A percentile compares a stretch with the other conserved stretches of the same genome.
Conservation (phyloP, 1,284 basidiomycete species). For the Pisolithus thermaeus region DNA sequence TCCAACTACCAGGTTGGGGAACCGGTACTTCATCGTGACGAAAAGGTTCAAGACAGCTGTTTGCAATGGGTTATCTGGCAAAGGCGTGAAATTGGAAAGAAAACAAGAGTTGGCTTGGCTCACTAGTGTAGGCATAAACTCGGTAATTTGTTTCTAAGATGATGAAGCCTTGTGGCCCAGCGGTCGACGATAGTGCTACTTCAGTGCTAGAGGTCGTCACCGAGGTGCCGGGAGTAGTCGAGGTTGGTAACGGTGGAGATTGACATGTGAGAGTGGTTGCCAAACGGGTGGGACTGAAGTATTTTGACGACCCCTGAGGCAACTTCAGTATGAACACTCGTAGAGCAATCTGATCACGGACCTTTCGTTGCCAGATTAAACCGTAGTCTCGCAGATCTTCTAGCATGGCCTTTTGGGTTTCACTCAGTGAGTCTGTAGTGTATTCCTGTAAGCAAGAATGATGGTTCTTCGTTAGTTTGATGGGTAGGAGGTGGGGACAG, state of each 20-base stretch:
- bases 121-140: slow-evolving; percentile 96
- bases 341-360: slow-evolving; percentile 24
- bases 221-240: slow-evolving; percentile 41
- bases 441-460: slow-evolving; percentile 63
- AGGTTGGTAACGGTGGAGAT: slow-evolving; percentile 63
- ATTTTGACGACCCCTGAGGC: slow-evolving; percentile 56
- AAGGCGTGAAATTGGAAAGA: slow-evolving; percentile 4
- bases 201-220: slow-evolving; percentile 13
- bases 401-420: slow-evolving; percentile 82
- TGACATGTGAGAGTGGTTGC: slow-evolving; percentile 91
- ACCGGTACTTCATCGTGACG: slow-evolving; percentile 87
- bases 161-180: slow-evolving; percentile 79
- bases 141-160: slow-evolving; percentile 99
- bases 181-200: slow-evolving; percentile 36
- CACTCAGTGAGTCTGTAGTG: slow-evolving; percentile 76
- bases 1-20: slow-evolving; percentile 94
- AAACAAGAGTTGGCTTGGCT: slow-evolving; percentile 11
- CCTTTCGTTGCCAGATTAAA: slow-evolving; percentile 79
- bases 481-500: slow-evolving; percentile 1
- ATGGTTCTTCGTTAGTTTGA: neutral
- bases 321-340: slow-evolving; percentile 6
- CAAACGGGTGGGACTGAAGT: slow-evolving; percentile 94
- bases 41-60: slow-evolving; percentile 96
- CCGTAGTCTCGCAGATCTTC: slow-evolving; percentile 94
- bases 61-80: slow-evolving; percentile 85